Base-by-base conservation (phyloP, 768 basidiomycete species). In the Hypholoma sublateritium region DNA sequence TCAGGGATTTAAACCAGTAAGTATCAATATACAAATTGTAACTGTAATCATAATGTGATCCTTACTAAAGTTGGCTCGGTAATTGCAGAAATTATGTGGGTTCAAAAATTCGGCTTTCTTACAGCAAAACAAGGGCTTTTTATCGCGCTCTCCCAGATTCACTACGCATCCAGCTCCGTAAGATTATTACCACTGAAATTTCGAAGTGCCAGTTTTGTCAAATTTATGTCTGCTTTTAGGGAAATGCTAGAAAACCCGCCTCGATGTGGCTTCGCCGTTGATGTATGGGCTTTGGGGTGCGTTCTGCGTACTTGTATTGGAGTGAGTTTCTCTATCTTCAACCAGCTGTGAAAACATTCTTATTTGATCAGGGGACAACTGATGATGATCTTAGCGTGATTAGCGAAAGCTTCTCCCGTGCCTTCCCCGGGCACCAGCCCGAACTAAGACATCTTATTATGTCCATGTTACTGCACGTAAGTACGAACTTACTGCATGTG, bases 1-100 rank as follows among this genome's bases (percentile, higher is more conserved):
- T 1, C 63, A 69, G 14, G 75, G 77, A 37, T 70, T 68, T 34
- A 67, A 75, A 43, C 63, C 77, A 36, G 80, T 82, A 65, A 58
- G 78, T 66, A 47, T n/a, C 28, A 32, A 9, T 42, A 32, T 32
- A 8, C 16, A 24, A 17, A 36, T 36, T 4, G 37, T 46, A 17
- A 48, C 39, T 16, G 17, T 39, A 13, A 32, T 5, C 6, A 32
- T 32, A 16, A 13, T 49, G 9, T 11, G 7, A 19, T 50, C 13
- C 35, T 51, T 5, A n/a, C 1, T 6, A 41, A 13, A 41, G 39
- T 17, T 9, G n/a, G n/a, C n/a, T n/a, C 5, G 5, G 9, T 32
- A 12, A 21, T 34, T 21, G 8, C 12, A 53, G 53, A 53, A 53
- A 36, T 17, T 53, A 32, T 34, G 42, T 32, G 43, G 44, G n/a